phyloP scores from a whole-genome alignment of 202 grass and related monocot species.

The Sporobolus alterniflorus region DNA sequence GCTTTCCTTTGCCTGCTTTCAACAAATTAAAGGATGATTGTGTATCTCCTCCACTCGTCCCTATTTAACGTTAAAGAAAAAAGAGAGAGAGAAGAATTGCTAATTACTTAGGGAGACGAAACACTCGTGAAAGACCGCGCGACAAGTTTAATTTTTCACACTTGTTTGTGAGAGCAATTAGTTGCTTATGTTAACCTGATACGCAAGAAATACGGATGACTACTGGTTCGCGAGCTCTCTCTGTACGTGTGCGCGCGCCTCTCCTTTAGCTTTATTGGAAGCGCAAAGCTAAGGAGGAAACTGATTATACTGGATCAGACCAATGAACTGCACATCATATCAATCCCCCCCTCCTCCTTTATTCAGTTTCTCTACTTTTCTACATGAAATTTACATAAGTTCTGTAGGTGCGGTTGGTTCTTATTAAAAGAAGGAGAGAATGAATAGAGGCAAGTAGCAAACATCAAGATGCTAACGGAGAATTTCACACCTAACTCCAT shows the following conservation, averaged over 20 bases:
- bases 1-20: no score
- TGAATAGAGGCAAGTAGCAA: neutral
- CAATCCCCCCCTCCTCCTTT: neutral
- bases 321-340: constrained; percentile 19
- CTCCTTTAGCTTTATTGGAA: constrained; percentile 39
- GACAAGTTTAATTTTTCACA: neutral
- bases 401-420: neutral
- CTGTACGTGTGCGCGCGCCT: no score
- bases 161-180: constrained; percentile 6
- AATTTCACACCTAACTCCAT: neutral
- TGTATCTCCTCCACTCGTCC: no score
- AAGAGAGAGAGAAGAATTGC: no score
- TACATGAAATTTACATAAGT: neutral
- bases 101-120: no score
- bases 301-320: constrained; percentile 29
- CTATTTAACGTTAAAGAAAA: no score
- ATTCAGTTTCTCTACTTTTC: neutral
- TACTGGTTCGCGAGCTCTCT: neutral
- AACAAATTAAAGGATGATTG: no score
- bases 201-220: neutral
- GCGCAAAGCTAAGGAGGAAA: constrained; percentile 39
- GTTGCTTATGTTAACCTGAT: neutral
- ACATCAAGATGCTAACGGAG: neutral
- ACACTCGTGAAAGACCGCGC: constrained; percentile 27
- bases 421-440: neutral